Conservation (phyloP, 2,329 filamentous ascomycete species). For the Ophiostoma sp. region DNA sequence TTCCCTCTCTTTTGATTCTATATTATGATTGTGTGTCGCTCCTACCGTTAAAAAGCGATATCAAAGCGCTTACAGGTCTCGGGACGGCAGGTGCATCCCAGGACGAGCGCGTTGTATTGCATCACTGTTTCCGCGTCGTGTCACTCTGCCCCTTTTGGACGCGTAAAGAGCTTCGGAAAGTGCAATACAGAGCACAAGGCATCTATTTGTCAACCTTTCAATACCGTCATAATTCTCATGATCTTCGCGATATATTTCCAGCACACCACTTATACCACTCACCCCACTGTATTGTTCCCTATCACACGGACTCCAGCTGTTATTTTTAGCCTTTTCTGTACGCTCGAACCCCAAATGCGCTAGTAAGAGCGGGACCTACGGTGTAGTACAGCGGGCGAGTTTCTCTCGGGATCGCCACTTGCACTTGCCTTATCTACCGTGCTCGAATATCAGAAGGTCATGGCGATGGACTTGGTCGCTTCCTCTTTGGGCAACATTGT, state of each 20-base stretch:
- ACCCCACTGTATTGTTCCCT: neutral
- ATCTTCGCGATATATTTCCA: neutral
- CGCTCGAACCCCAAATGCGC: neutral
- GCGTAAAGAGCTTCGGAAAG: slow-evolving; percentile 6
- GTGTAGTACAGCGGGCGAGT: neutral
- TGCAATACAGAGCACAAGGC: neutral
- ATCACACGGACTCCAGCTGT: neutral
- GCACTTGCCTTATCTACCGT: neutral
- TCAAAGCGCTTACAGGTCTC: slow-evolving; percentile 17
- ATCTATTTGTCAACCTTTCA: neutral
- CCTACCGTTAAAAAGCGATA: neutral
- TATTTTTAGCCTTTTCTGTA: slow-evolving; percentile 21
- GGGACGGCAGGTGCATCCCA: slow-evolving; percentile 15
- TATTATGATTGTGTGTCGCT: neutral
- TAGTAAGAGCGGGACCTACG: neutral
- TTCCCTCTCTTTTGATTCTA: neutral
- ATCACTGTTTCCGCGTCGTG: slow-evolving; percentile 1
- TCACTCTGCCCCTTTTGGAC: neutral
- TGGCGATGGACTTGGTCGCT: neutral
- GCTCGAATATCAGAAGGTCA: neutral
- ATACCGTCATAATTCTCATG: neutral
- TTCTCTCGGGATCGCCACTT: neutral
- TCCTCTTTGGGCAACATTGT: slow-evolving; percentile 1
- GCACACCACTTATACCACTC: neutral
- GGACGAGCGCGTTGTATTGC: slow-evolving; percentile 1